A percentile compares a stretch with the other conserved stretches of the same genome.
phyloP scores from a whole-genome alignment of 2,329 filamentous ascomycete species.

The Cytospora mali region DNA sequence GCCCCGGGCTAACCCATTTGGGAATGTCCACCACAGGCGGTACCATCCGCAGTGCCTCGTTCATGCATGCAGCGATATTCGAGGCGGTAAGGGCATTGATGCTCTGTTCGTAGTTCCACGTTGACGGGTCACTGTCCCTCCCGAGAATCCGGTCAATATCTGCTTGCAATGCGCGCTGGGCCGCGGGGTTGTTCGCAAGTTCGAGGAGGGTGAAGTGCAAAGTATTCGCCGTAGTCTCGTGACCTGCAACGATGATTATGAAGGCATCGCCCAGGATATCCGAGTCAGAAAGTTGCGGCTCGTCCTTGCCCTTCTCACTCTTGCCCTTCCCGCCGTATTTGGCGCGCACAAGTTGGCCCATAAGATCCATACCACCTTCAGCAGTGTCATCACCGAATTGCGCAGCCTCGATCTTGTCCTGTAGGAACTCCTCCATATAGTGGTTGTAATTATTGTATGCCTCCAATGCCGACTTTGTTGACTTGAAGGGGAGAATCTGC shows the following conservation, averaged over 20 bases:
- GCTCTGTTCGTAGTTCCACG: conserved; percentile 72
- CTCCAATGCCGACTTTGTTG: conserved; percentile 41
- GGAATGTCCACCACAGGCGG: conserved; percentile 74
- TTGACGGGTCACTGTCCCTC: conserved; percentile 51
- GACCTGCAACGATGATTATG: conserved; percentile 70
- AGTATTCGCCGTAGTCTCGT: conserved; percentile 78
- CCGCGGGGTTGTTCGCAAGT: conserved; percentile 65
- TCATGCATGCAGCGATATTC: conserved; percentile 74
- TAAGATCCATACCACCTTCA: conserved; percentile 54
- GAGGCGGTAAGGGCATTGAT: conserved; percentile 68
- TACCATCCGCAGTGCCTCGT: conserved; percentile 74
- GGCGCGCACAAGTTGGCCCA: conserved; percentile 52
- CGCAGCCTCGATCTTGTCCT: conserved; percentile 56
- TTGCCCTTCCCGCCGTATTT: conserved; percentile 40
- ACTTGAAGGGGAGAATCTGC: conserved; percentile 36
- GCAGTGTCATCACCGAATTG: conserved; percentile 34
- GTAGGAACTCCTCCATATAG: conserved; percentile 71
- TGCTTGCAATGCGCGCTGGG: conserved; percentile 67
- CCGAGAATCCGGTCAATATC: conserved; percentile 70
- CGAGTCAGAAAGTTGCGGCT: conserved; percentile 53
- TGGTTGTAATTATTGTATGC: conserved; percentile 65
- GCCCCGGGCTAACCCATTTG: conserved; percentile 57
- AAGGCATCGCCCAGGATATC: conserved; percentile 76
- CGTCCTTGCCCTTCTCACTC: conserved; percentile 29
- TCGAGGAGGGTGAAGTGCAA: conserved; percentile 71